Percentiles rank a stretch among this genome's conserved stretches.
These are phyloP conservation scores for Talaromyces sp. DNA, from an alignment of 2,329 filamentous ascomycete species.

Conservation along the genomic window DNA sequence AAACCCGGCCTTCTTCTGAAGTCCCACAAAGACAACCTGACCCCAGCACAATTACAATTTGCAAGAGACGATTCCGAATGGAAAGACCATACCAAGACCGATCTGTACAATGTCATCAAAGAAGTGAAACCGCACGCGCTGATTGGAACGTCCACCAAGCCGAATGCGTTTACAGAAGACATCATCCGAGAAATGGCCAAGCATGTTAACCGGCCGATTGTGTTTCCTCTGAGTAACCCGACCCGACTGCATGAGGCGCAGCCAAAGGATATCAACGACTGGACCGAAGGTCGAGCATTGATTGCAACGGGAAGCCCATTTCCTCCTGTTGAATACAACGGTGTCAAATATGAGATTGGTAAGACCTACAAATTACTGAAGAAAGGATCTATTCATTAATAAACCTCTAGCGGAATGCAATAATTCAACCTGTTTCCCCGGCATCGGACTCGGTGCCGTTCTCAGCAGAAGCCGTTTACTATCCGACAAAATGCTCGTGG, in stretches of 20 bases:
- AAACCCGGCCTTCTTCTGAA: slow-evolving; percentile 71
- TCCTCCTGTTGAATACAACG: slow-evolving; percentile 60
- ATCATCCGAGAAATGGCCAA: slow-evolving; percentile 70
- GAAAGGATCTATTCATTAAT: not conserved
- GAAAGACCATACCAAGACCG: slow-evolving; percentile 49
- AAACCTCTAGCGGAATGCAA: slow-evolving; percentile 70
- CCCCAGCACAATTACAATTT: slow-evolving; percentile 62
- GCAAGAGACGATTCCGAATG: slow-evolving; percentile 62
- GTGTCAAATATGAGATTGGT: slow-evolving; percentile 52
- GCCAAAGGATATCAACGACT: slow-evolving; percentile 67
- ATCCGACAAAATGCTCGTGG: slow-evolving; percentile 74
- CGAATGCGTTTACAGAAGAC: slow-evolving; percentile 69
- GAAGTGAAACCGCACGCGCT: slow-evolving; percentile 73
- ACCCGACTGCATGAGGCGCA: slow-evolving; percentile 77
- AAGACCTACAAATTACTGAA: slow-evolving; percentile 13
- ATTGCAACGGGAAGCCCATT: slow-evolving; percentile 84
- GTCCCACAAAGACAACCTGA: slow-evolving; percentile 56
- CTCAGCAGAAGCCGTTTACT: slow-evolving; percentile 63
- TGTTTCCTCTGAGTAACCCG: slow-evolving; percentile 80
- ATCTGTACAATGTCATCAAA: slow-evolving; percentile 63
- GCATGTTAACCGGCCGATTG: slow-evolving; percentile 66
- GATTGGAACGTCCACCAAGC: slow-evolving; percentile 76
- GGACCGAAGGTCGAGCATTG: slow-evolving; percentile 72
- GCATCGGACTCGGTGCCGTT: slow-evolving; percentile 75
- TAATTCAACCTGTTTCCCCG: slow-evolving; percentile 79